Evolutionary conservation across 2,329 filamentous ascomycete genomes (phyloP).

Genomic region (Fusarium sp.): DNA sequence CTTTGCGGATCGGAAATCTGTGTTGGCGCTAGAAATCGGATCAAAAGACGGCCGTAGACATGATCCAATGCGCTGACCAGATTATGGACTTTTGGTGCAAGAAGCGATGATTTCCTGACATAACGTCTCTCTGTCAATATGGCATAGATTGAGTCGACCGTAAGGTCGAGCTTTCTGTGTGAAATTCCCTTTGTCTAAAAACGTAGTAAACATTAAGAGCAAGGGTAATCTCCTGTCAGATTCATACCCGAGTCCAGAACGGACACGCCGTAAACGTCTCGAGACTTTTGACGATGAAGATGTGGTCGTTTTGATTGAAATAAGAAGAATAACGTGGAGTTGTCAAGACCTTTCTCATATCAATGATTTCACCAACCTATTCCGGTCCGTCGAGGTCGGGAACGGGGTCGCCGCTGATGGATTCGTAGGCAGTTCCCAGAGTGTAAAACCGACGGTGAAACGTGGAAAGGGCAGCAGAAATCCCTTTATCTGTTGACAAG

Average conservation of each 20-base stretch:
- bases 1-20: not conserved
- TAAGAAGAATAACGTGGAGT: not conserved
- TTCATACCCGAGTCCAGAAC: slow-evolving; percentile 2
- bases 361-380: not conserved
- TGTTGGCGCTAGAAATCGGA: not conserved
- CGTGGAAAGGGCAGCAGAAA: not conserved
- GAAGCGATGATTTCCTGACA: not conserved
- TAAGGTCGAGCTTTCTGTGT: not conserved
- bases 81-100: not conserved
- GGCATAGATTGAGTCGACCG: not conserved
- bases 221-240: slow-evolving; percentile 1
- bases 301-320: not conserved
- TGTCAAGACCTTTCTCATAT: not conserved
- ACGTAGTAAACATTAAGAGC: not conserved
- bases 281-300: not conserved
- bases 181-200: not conserved
- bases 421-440: not conserved
- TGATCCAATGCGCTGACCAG: not conserved
- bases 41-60: not conserved
- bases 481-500: not conserved
- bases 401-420: not conserved
- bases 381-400: not conserved
- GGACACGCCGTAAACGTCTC: not conserved
- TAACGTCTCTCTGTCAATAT: not conserved
- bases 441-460: not conserved